Evolutionary conservation across 208 protist species (phyloP), one percentile per base, ranked within the genome.

Genomic region (Crithidia expoeki): DNA sequence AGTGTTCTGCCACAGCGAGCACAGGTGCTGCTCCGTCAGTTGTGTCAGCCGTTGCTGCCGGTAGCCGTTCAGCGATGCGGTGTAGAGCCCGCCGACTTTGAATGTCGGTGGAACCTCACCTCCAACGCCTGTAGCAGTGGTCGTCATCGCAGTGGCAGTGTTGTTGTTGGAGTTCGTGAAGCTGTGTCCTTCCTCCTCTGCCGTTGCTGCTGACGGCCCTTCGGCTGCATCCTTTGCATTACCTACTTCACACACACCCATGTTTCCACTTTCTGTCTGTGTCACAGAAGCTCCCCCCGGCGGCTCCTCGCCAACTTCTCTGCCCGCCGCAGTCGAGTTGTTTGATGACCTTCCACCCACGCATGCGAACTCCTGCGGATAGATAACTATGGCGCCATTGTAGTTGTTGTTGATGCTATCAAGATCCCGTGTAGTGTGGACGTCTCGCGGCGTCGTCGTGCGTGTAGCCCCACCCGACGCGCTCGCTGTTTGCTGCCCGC

Each of bases 11-110:
- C 62, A 76, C 16, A 76, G 63, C 0, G 71, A 76, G 6, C 52
- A 32, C 33, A 76, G 56, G 40, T 76, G 62, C 47, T 76, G 71
- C 55, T 76, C 57, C 6, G 71, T 71, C n/a, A 76, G 63, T 23
- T 49, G 63, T 6, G 55, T 66, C 12, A 76, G 71, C 16, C 71
- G 71, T 57, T 76, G 71, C 49, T 76, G 56, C n/a, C 63, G 71
- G 17, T 76, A 76, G 23, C 38, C 47, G 57, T 76, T 70, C 12
- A 76, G 27, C 2, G 64, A 76, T 21, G 71, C 14, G 1, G 71
- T 76, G 57, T 76, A 76, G 28, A 76, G 57, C 5, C 71, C 71
- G 4, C 62, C 42, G 4, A 76, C 63, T n/a, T 59, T 34, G 49
- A 76, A 70, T 23, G 25, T 40, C 30, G 63, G 23, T n/a, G 17